Evolutionary conservation across 257 asterid species (phyloP).

Genomic region (Solanum habrochaites): DNA sequence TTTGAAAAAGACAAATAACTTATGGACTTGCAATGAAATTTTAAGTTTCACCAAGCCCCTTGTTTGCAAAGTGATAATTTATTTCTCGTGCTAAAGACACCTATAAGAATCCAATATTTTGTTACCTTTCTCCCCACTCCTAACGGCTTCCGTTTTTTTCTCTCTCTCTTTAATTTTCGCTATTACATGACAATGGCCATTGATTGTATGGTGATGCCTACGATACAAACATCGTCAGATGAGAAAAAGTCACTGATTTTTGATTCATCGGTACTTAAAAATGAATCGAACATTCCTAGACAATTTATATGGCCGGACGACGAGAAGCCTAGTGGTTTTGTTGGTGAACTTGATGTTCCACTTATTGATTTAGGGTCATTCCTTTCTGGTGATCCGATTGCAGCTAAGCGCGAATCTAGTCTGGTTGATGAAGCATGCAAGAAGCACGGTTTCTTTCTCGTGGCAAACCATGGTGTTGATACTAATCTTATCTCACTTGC

Average conservation of each 20-base stretch:
- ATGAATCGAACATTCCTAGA: not conserved
- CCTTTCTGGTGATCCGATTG: not conserved
- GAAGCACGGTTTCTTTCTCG: slow-evolving; percentile 4
- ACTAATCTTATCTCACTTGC: not conserved
- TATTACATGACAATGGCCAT: not conserved
- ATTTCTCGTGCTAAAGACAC: not conserved
- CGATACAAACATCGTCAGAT: not conserved
- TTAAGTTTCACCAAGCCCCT: not conserved
- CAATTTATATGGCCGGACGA: slow-evolving; percentile 6
- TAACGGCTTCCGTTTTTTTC: not conserved
- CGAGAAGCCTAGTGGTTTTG: not conserved
- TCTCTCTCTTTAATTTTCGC: not conserved
- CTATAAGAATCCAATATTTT: not conserved
- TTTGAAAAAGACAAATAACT: not conserved
- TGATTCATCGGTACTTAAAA: not conserved
- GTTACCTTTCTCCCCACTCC: not conserved
- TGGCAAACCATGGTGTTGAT: not conserved
- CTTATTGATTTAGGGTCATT: not conserved
- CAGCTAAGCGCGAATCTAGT: not conserved
- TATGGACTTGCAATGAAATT: not conserved
- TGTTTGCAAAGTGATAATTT: not conserved
- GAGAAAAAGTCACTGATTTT: not conserved
- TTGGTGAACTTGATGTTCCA: not conserved
- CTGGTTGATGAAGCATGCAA: not conserved
- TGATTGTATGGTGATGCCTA: not conserved